Evolutionary conservation across 2,329 filamentous ascomycete genomes (phyloP).

Genomic region (Thermothelomyces thermophilus): DNA sequence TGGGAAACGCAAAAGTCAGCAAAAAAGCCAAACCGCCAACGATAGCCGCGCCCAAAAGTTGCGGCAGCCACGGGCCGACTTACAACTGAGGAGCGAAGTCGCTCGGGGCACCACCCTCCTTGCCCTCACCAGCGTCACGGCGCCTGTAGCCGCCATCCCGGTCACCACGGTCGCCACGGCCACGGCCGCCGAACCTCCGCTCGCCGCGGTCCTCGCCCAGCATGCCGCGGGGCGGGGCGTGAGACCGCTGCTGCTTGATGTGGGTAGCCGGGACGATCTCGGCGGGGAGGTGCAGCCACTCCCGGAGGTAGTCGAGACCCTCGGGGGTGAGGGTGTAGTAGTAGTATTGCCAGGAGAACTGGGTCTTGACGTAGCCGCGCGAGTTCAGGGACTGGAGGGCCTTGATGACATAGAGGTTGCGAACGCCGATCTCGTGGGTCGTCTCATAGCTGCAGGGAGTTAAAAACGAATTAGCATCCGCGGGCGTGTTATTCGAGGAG

Average conservation of each 20-base stretch:
- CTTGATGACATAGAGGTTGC: slow-evolving; percentile 99
- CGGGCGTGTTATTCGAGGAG: neutral
- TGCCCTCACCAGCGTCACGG: slow-evolving; percentile 77
- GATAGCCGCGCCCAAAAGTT: neutral
- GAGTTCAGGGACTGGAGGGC: slow-evolving; percentile 97
- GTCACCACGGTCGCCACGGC: slow-evolving; percentile 70
- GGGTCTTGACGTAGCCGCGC: slow-evolving; percentile 98
- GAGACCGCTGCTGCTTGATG: slow-evolving; percentile 99
- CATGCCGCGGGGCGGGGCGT: slow-evolving; percentile 98
- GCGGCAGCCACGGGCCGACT: slow-evolving; percentile 30
- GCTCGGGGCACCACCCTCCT: slow-evolving; percentile 87
- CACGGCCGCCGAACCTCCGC: slow-evolving; percentile 72
- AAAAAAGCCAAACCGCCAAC: slow-evolving; percentile 17
- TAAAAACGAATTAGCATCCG: slow-evolving; percentile 20
- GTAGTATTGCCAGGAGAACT: slow-evolving; percentile 99
- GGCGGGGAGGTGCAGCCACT: slow-evolving; percentile 99
- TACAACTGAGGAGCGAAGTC: slow-evolving; percentile 89
- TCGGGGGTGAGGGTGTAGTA: slow-evolving; percentile 99
- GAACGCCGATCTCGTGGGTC: slow-evolving; percentile 92
- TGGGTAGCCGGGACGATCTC: slow-evolving; percentile 99
- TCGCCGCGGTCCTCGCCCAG: slow-evolving; percentile 80
- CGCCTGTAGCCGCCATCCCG: slow-evolving; percentile 88
- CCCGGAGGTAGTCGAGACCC: slow-evolving; percentile 99
- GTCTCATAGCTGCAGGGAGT: slow-evolving; percentile 29
- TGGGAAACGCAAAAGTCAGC: slow-evolving; percentile 33